Evolutionary conservation across 768 basidiomycete species (phyloP).

Genomic region (Lentinula edodes): DNA sequence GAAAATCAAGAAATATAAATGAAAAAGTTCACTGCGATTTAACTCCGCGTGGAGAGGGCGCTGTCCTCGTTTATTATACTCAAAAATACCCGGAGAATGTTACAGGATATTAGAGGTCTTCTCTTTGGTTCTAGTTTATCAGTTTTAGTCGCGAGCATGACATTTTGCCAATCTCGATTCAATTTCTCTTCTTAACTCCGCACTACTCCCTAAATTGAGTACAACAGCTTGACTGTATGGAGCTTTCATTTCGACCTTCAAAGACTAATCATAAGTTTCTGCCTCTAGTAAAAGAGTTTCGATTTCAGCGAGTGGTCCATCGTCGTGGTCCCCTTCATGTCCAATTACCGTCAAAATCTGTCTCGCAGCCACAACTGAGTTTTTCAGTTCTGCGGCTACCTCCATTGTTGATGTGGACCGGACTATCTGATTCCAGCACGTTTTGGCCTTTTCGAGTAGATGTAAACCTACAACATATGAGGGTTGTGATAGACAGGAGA

Average conservation of each 20-base stretch:
- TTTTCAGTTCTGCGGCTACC: slow-evolving; percentile 18
- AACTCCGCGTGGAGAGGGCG: not conserved
- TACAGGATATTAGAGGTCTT: too few species aligned
- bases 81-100: too few species aligned
- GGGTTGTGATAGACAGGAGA: not conserved
- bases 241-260: not conserved
- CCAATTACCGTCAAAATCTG: slow-evolving; percentile 45
- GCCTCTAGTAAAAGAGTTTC: slow-evolving; percentile 24
- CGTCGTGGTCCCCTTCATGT: slow-evolving; percentile 51
- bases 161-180: not conserved
- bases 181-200: not conserved
- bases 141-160: too few species aligned
- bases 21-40: not conserved
- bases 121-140: too few species aligned
- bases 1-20: not conserved
- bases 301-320: slow-evolving; percentile 55
- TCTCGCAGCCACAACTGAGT: slow-evolving; percentile 35
- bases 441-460: slow-evolving; percentile 69
- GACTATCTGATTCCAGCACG: slow-evolving; percentile 63
- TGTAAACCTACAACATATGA: slow-evolving; percentile 55
- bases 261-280: not conserved
- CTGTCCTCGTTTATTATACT: too few species aligned
- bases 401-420: slow-evolving; percentile 17
- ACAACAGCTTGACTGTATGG: too few species aligned
- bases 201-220: not conserved